These are phyloP conservation scores for Diplocarpon mali DNA, from an alignment of 2,329 filamentous ascomycete species.

Conservation along the genomic window DNA sequence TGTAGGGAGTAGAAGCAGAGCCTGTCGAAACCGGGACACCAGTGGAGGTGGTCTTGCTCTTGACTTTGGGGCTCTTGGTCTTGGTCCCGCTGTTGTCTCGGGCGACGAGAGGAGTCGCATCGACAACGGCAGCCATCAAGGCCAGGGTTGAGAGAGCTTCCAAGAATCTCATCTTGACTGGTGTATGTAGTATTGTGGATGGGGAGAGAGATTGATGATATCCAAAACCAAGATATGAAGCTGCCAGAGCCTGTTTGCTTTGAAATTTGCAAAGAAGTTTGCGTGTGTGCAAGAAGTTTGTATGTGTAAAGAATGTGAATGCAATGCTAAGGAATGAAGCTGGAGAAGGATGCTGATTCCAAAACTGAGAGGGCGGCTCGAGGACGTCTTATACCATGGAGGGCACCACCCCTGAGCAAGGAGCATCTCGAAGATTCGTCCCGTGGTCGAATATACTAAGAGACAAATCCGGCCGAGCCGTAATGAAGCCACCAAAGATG, in stretches of 20 bases:
- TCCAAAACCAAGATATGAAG: background rate
- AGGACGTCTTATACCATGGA: too few species aligned
- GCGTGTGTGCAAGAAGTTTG: background rate
- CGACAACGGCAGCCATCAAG: background rate
- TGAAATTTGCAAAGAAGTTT: background rate
- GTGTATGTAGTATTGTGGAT: background rate
- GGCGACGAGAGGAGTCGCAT: background rate
- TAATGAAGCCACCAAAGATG: too few species aligned
- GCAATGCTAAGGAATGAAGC: background rate
- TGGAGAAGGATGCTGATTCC: too few species aligned
- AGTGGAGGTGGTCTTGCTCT: background rate
- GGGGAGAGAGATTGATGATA: background rate
- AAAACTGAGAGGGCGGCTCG: too few species aligned
- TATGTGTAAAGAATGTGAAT: constrained; percentile 1
- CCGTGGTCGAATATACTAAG: too few species aligned
- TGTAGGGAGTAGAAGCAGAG: background rate
- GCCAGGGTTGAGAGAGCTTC: background rate
- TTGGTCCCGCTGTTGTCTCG: background rate
- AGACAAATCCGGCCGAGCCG: too few species aligned
- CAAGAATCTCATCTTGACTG: background rate
- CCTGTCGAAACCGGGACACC: background rate
- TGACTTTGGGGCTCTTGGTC: background rate
- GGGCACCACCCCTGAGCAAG: too few species aligned
- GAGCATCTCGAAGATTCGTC: too few species aligned
- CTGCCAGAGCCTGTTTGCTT: constrained; percentile 2